Percentiles rank a stretch among this genome's conserved stretches.
Conservation (phyloP, 768 basidiomycete species). For the Daedalea quercina region DNA sequence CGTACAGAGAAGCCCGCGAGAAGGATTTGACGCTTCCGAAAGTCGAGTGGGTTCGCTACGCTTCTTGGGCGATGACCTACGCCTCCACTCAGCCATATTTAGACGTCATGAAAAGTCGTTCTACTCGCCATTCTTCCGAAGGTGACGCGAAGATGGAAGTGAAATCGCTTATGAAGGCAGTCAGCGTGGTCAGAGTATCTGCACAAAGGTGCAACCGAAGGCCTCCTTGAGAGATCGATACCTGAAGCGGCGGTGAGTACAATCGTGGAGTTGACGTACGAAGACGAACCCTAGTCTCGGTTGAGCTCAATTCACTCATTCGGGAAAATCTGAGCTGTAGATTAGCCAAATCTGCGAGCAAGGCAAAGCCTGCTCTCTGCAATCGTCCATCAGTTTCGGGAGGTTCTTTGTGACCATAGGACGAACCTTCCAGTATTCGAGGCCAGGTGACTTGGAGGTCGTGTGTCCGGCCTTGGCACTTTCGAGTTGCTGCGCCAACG, state of each 20-base stretch:
- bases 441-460: slow-evolving; percentile 27
- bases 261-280: background rate
- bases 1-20: slow-evolving; percentile 23
- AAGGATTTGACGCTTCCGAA: slow-evolving; percentile 2
- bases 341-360: slow-evolving; percentile 52
- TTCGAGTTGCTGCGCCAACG: slow-evolving; percentile 19
- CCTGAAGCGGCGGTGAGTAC: slow-evolving; percentile 28
- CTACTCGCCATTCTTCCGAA: slow-evolving; percentile 19
- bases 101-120: background rate
- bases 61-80: slow-evolving; percentile 6
- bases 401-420: background rate
- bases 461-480: slow-evolving; percentile 1
- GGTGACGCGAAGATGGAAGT: slow-evolving; percentile 33
- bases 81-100: background rate
- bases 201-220: slow-evolving; percentile 70
- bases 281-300: slow-evolving; percentile 27
- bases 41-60: slow-evolving; percentile 14
- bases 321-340: slow-evolving; percentile 39
- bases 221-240: slow-evolving; percentile 44
- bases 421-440: slow-evolving; percentile 63
- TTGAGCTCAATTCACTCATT: slow-evolving; percentile 5
- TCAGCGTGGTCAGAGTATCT: slow-evolving; percentile 60
- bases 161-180: slow-evolving; percentile 49
- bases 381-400: slow-evolving; percentile 8
- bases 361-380: slow-evolving; percentile 62